Base-by-base conservation (phyloP, 169 alveolate genomes). In the Toxoplasma gondii region DNA sequence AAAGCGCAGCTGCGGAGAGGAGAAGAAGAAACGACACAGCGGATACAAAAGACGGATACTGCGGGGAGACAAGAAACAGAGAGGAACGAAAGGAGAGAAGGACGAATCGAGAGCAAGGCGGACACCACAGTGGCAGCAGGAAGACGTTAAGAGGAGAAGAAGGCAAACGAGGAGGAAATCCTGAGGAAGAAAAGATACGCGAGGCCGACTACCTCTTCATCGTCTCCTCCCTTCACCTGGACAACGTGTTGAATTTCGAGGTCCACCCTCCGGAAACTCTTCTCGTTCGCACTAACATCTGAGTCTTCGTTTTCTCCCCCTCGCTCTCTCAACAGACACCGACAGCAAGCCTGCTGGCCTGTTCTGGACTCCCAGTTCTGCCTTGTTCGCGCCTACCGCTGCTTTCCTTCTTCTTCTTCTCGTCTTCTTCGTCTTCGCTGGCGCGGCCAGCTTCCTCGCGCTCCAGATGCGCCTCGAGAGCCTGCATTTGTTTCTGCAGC, bases 401-500 rank as follows among this genome's bases (percentile, higher is more conserved):
- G 39, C 43, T 78, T 31, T 78, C 91, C 38, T 93, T 88, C 43
- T 93, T 88, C 69, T 88, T 87, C 84, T 87, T 88, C 70, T 58
- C 93, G 29, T 84, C 95, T 19, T 38, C 91, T 67, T 88, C 95
- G 34, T 78, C 49, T 1, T 1, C 12, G 29, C 39, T 17, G 86
- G 9, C 86, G 86, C 43, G 29, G 9, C 29, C 90, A 45, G 69
- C 92, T 41, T 84, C 93, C 38, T 93, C 95, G 34, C 84, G 80
- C 78, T 69, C 95, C 70, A 93, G 41, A 49, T 93, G 95, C 31
- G 88, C 93, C 36, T 39, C 90, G 49, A 93, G 93, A 17, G 93
- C 93, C 91, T 87, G 95, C 45, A 93, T 54, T 36, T 93, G 95
- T 27, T 87, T 64, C 49, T 74, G 87, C 91, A 93, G 82, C 45